Evolutionary conservation across 805 yeast species (phyloP).

Genomic region (Pichia ethanolica): DNA sequence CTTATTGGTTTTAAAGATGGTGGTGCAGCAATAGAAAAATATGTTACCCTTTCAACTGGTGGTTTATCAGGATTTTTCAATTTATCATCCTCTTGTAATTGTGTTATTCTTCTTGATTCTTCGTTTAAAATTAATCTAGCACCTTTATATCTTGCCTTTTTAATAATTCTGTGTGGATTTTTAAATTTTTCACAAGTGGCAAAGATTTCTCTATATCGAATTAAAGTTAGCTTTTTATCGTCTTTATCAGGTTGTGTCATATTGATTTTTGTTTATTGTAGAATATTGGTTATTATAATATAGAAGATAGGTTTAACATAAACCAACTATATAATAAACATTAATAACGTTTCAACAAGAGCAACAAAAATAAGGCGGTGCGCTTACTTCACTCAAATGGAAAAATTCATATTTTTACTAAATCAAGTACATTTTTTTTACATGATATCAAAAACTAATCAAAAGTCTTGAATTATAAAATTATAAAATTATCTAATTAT

Average conservation of each 20-base stretch:
- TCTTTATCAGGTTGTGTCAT: background rate
- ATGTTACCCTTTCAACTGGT: conserved; percentile 48
- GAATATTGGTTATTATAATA: no score
- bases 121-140: conserved; percentile 66
- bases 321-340: no score
- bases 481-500: no score
- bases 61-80: conserved; percentile 10
- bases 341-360: no score
- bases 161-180: conserved; percentile 41
- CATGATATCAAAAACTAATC: no score
- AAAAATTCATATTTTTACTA: no score
- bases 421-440: no score
- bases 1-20: conserved; percentile 78
- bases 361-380: no score
- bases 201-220: conserved; percentile 32
- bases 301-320: no score
- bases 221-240: no score
- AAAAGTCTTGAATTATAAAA: no score
- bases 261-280: background rate
- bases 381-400: no score
- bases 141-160: conserved; percentile 63
- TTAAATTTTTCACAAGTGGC: conserved; percentile 51
- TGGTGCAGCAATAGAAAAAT: conserved; percentile 69
- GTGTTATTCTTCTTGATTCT: conserved; percentile 61
- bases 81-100: conserved; percentile 25